These are phyloP conservation scores for Leptomonas pyrrhocoris DNA, from an alignment of 208 protist genomes.

Conservation along the genomic window DNA sequence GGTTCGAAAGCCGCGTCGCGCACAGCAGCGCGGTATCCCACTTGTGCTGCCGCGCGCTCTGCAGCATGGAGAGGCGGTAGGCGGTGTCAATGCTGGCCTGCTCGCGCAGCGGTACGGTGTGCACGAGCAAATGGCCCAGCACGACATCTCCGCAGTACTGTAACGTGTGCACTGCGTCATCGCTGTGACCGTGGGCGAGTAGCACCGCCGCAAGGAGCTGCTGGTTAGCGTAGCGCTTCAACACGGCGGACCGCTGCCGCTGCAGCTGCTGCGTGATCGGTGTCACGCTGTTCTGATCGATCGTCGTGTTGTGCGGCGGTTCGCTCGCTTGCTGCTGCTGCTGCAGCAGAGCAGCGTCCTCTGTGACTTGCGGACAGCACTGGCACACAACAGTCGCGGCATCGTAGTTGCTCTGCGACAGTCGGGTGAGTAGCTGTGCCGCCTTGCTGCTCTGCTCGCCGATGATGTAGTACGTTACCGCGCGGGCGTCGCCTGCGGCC, in stretches of 20 bases:
- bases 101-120: slow-evolving; percentile 80
- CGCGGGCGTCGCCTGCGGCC: slow-evolving; percentile 55
- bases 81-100: slow-evolving; percentile 79
- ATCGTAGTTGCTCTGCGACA: slow-evolving; percentile 51
- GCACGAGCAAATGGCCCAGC: slow-evolving; percentile 76
- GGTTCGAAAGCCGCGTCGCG: slow-evolving; percentile 72
- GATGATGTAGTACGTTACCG: slow-evolving; percentile 81
- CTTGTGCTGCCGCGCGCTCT: slow-evolving; percentile 58
- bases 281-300: slow-evolving; percentile 61
- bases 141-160: slow-evolving; percentile 62
- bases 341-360: slow-evolving; percentile 24
- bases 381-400: slow-evolving; percentile 60
- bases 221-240: slow-evolving; percentile 54
- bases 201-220: slow-evolving; percentile 70
- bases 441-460: slow-evolving; percentile 73
- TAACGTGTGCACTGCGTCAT: slow-evolving; percentile 72
- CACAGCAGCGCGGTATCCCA: slow-evolving; percentile 83
- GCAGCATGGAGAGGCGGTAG: slow-evolving; percentile 79
- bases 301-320: slow-evolving; percentile 54
- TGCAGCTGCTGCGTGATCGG: slow-evolving; percentile 43
- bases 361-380: slow-evolving; percentile 64
- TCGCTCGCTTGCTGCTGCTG: slow-evolving; percentile 33
- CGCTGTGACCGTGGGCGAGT: slow-evolving; percentile 63
- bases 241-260: slow-evolving; percentile 36
- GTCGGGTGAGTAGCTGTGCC: slow-evolving; percentile 54